These are phyloP conservation scores for Aspergillus brunneoviolaceus DNA, from an alignment of 2,329 filamentous ascomycete genomes.

Conservation along the genomic window DNA sequence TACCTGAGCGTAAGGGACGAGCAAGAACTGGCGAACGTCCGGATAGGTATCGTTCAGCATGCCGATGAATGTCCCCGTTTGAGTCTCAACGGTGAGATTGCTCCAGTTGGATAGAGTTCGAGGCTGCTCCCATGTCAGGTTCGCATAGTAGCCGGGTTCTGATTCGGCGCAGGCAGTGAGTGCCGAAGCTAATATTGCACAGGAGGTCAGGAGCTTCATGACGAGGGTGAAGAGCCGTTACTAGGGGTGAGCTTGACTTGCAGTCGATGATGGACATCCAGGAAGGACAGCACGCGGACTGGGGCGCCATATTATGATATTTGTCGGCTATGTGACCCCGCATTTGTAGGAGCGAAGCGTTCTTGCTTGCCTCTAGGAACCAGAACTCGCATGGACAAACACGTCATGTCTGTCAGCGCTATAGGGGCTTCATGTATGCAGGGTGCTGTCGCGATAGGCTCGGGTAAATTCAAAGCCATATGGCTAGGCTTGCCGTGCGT, in stretches of 20 bases:
- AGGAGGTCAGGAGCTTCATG: background rate
- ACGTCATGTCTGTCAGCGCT: background rate
- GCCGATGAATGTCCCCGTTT: slow-evolving; percentile 29
- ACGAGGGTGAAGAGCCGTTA: background rate
- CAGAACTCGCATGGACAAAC: background rate
- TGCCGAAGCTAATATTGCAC: background rate
- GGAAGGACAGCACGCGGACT: too few species aligned
- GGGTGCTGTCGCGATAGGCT: background rate
- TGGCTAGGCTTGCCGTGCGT: background rate
- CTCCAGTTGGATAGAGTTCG: slow-evolving; percentile 19
- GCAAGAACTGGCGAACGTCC: slow-evolving; percentile 38
- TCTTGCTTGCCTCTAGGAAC: background rate
- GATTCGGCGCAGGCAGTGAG: background rate
- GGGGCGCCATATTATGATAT: too few species aligned
- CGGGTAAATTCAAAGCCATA: background rate
- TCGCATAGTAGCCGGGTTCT: slow-evolving; percentile 16
- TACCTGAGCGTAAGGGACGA: slow-evolving; percentile 38
- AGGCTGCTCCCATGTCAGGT: slow-evolving; percentile 18
- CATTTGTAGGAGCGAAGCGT: background rate
- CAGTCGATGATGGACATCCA: too few species aligned
- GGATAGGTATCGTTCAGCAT: slow-evolving; percentile 35
- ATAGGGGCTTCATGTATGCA: background rate
- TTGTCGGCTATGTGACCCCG: background rate
- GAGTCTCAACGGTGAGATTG: slow-evolving; percentile 12
- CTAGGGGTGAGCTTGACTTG: too few species aligned